These are phyloP conservation scores for Digitaria exilis DNA, from an alignment of 202 grass and related monocot species.

Conservation along the genomic window DNA sequence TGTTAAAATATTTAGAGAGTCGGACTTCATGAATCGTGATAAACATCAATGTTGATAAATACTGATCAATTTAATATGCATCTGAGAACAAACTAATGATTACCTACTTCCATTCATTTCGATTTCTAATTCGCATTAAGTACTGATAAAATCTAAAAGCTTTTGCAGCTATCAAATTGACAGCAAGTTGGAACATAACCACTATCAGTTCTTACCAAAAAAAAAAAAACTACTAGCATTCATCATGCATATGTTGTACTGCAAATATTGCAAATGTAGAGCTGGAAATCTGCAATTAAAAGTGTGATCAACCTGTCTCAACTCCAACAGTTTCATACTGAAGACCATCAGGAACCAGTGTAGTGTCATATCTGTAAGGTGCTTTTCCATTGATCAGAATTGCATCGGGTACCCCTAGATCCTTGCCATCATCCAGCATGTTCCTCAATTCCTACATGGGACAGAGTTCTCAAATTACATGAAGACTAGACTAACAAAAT, in stretches of 20 bases:
- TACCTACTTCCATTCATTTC: not conserved
- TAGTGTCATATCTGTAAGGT: conserved; percentile 71
- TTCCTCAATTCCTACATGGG: conserved; percentile 76
- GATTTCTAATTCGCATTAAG: not conserved
- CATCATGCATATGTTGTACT: not conserved
- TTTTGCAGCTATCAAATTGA: not conserved
- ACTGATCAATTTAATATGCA: not conserved
- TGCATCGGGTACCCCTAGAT: conserved; percentile 73
- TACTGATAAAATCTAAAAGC: not conserved
- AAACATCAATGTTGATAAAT: too few relatives aligned
- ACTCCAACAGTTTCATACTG: conserved; percentile 76
- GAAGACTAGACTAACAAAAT: conserved; percentile 23
- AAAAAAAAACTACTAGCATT: not conserved
- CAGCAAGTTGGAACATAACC: not conserved
- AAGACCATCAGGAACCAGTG: conserved; percentile 61
- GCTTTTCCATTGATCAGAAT: conserved; percentile 87
- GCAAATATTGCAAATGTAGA: conserved; percentile 6
- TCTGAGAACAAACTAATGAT: conserved; percentile 18
- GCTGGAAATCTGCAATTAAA: not conserved
- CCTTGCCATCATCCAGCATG: conserved; percentile 69
- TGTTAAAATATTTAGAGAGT: conserved; percentile 42
- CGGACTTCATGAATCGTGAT: conserved; percentile 14
- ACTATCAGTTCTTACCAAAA: not conserved
- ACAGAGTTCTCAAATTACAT: conserved; percentile 32
- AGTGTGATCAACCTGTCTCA: conserved; percentile 64